phyloP scores from a whole-genome alignment of 805 yeast genomes.

The Priceomyces fermenticarens region DNA sequence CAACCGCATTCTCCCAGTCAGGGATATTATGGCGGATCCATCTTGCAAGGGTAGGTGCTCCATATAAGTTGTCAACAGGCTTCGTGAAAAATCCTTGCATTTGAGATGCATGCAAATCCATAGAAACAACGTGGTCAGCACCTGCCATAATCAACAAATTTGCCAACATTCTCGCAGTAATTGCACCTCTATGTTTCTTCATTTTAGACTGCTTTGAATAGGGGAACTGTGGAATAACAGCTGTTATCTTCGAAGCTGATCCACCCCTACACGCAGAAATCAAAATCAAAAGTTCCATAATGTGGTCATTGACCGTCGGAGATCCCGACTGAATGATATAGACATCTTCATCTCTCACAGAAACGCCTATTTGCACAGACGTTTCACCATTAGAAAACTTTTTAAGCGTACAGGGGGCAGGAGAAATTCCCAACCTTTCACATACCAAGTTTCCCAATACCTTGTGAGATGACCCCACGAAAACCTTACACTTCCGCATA shows the following conservation, averaged over 20 bases:
- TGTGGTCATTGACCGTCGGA: conserved; percentile 83
- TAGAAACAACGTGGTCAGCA: conserved; percentile 96
- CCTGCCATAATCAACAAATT: conserved; percentile 96
- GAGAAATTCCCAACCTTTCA: conserved; percentile 84
- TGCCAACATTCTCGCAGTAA: conserved; percentile 97
- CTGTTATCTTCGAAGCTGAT: conserved; percentile 94
- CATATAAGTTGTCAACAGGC: conserved; percentile 95
- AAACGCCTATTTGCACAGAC: conserved; percentile 89
- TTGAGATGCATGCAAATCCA: conserved; percentile 96
- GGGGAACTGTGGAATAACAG: conserved; percentile 96
- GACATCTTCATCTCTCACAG: conserved; percentile 96
- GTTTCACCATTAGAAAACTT: conserved; percentile 98
- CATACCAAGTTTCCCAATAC: conserved; percentile 90
- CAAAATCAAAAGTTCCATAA: conserved; percentile 91
- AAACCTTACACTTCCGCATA: conserved; percentile 97
- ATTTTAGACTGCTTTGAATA: conserved; percentile 95
- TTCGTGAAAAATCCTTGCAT: conserved; percentile 98
- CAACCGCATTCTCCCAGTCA: conserved; percentile 85
- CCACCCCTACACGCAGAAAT: conserved; percentile 97
- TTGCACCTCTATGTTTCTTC: conserved; percentile 99
- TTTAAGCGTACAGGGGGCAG: conserved; percentile 88
- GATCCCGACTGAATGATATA: conserved; percentile 89
- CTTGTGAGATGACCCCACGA: conserved; percentile 96
- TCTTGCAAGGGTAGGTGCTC: conserved; percentile 92
- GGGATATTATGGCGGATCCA: conserved; percentile 92